A percentile compares a stretch with the other conserved stretches of the same genome.
These are phyloP conservation scores for Lactarius vividus DNA, from an alignment of 768 basidiomycete species.

Conservation along the genomic window DNA sequence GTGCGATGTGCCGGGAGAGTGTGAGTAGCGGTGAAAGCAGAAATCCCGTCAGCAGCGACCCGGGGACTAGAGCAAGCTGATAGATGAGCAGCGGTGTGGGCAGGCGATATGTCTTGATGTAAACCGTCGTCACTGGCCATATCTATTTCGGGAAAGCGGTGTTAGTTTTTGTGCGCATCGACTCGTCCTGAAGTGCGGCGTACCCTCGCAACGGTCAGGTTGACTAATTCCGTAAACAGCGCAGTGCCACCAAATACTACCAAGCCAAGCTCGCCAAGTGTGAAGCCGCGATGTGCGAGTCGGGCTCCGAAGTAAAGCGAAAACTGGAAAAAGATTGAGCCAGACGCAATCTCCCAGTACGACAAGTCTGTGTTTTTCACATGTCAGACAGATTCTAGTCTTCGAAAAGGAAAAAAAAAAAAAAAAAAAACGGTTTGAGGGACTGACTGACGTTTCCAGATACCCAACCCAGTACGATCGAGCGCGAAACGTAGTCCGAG, in stretches of 20 bases:
- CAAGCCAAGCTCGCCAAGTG: conserved; percentile 88
- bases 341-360: conserved; percentile 67
- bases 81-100: conserved; percentile 91
- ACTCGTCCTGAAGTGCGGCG: conserved; percentile 31
- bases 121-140: conserved; percentile 74
- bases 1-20: conserved; percentile 88
- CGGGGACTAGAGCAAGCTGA: conserved; percentile 90
- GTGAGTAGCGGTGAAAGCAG: conserved; percentile 91
- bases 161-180: not conserved
- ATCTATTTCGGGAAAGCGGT: conserved; percentile 46
- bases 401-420: not conserved
- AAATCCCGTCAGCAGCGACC: conserved; percentile 90
- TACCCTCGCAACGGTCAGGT: conserved; percentile 80
- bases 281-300: conserved; percentile 92
- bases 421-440: not conserved
- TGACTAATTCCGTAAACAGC: conserved; percentile 81
- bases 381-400: not conserved
- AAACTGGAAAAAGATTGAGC: conserved; percentile 85
- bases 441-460: conserved; percentile 64
- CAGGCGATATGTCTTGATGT: conserved; percentile 87
- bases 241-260: conserved; percentile 88
- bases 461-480: conserved; percentile 40
- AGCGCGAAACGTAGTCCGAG: conserved; percentile 51
- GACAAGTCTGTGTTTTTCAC: conserved; percentile 57
- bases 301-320: conserved; percentile 86